Evolutionary conservation across 768 basidiomycete species (phyloP).

Genomic region (Boletellus ananas): DNA sequence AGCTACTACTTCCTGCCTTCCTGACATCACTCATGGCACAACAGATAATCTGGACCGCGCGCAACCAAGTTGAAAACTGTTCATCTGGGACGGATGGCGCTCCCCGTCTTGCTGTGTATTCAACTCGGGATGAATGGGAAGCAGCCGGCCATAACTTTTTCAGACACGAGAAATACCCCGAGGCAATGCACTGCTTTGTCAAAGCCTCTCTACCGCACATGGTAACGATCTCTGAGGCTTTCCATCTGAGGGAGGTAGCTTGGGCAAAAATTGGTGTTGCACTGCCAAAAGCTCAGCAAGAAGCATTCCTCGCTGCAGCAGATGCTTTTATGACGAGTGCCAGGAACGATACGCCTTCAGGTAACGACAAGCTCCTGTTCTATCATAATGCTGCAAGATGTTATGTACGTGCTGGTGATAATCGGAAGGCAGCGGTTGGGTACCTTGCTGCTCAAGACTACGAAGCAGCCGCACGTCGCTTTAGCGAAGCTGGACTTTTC

Average conservation of each 20-base stretch:
- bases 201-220: constrained; percentile 43
- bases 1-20: not conserved
- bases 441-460: constrained; percentile 44
- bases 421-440: constrained; percentile 41
- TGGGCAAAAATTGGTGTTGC: constrained; percentile 29
- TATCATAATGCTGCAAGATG: constrained; percentile 45
- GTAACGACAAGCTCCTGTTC: constrained; percentile 34
- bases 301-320: constrained; percentile 45
- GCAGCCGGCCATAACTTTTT: constrained; percentile 39
- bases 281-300: constrained; percentile 20
- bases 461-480: constrained; percentile 42
- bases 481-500: constrained; percentile 47
- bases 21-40: not conserved
- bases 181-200: constrained; percentile 53
- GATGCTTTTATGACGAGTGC: constrained; percentile 47
- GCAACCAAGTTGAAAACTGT: constrained; percentile 45
- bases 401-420: constrained; percentile 38
- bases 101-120: constrained; percentile 53
- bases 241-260: constrained; percentile 52
- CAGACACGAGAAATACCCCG: constrained; percentile 38
- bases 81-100: constrained; percentile 42
- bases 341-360: constrained; percentile 19
- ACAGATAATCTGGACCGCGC: constrained; percentile 51
- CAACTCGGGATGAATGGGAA: constrained; percentile 47
- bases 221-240: constrained; percentile 47